Base-by-base conservation (phyloP, 2,329 filamentous ascomycete genomes). In the Pyricularia pennisetigena region DNA sequence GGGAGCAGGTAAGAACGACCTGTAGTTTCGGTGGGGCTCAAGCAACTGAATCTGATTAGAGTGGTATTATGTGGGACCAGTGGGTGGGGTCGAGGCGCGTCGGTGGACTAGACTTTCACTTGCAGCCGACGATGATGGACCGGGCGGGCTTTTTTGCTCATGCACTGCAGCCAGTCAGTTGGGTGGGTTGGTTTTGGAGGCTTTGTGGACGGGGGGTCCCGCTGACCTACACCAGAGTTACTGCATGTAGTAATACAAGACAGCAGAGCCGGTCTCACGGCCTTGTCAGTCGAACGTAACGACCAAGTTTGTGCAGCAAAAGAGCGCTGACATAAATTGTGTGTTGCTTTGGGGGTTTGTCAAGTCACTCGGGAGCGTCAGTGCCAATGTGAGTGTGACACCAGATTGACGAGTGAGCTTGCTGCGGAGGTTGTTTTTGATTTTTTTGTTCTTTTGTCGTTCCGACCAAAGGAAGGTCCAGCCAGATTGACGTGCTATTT, bases 161-260 rank as follows among this genome's bases (percentile, higher is more conserved):
- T 26, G 59, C 59, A 62, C 59, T 29, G 24, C 59, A 62, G 59
- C 24, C 59, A 28, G 28, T 26, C 14, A 28, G 28, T 10, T 62
- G 20, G 23, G 54, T 28, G 26, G 28, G 24, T 28, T 14, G 24
- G 59, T 20, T 61, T 61, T 62, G 59, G 59, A 9, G 59, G 3
- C 24, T 28, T 29, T 61, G 57, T 26, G 59, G 24, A 28, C 12
- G 23, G 57, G 59, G 59, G 59, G 14, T 7, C 26, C 59, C 59
- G 24, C 59, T 62, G 59, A 62, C 59, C 59, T 62, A 62, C 59
- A 62, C 59, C 26, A 62, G 59, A 62, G 59, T 62, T 62, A 28
- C 59, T 62, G 24, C 16, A 62, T 62, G 59, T 24, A 62, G 59
- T 62, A 62, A 62, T 62, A 29, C 59, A 29, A 26, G 59, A 62